Base-by-base conservation (phyloP, 495 filamentous ascomycete species). In the Neurospora sp. region DNA sequence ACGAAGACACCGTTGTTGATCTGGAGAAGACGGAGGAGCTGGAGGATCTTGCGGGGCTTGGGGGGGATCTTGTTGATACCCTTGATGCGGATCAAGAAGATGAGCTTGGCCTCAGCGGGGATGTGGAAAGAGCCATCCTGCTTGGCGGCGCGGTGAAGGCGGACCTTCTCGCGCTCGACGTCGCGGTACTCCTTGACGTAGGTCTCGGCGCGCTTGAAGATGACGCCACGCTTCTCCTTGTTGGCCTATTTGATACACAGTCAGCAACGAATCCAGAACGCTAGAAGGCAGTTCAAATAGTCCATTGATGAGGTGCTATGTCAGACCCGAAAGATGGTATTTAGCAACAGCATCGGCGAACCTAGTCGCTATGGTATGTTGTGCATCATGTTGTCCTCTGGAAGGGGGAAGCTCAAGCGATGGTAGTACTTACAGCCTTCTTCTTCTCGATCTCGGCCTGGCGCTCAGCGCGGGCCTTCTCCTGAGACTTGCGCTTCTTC, bases 251-350 rank as follows among this genome's bases (percentile, higher is more conserved):
- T 59, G 53, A 75, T 39, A 66, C 42, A 73, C 41, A 74, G 84
- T 89, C 77, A 90, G 86, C 80, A 77, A 69, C 39, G 20, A 61
- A 14, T 53, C 41, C 70, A 7, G 5, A 44, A 46, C 70, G 71
- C 39, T 78, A 70, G 42, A 11, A 71, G 41, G 12, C 18, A 71
- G 4, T 46, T 42, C 74, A 75, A 48, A 71, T 70, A 61, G 40
- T 68, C 74, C 83, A 69, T 82, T 80, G 74, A 74, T 39, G 20
- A 72, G 68, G 69, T 74, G 74, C 73, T 76, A 79, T 66, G 53
- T 99, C 96, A 99, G 94, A 90, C 94, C 96, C 96, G 96, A 99
- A 99, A 99, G 96, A 98, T 98, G 94, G 94, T 96, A 90, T 87
- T 90, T 85, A 85, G 90, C 92, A 92, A 97, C 94, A 97, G 84